Evolutionary conservation across 2,329 filamentous ascomycete species (phyloP), one percentile per base, ranked within the genome.

Genomic region (Leptoxyphium fumago): DNA sequence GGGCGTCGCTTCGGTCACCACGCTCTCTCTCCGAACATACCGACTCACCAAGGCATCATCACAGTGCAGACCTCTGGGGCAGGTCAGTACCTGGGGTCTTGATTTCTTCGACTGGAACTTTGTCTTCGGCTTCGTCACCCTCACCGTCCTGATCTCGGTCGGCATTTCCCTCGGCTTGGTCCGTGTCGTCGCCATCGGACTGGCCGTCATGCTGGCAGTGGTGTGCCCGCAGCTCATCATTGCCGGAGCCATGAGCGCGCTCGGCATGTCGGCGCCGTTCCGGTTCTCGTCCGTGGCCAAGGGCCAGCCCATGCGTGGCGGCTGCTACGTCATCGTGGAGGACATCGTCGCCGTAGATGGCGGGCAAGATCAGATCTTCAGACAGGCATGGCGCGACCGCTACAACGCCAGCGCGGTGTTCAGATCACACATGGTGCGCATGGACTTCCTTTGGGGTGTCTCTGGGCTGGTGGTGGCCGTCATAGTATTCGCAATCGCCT

Each of bases 81-180:
- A 13, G 7, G 8, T 11, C 15, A 39, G 9, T 8, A n/a, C 32
- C 5, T 38, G 40, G 43, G 43, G 28, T 14, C 6, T 43, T 13
- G 46, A 48, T 42, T 48, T 41, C 44, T 48, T 48, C 42, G 28
- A 43, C 4, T 48, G 45, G 38, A 48, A 46, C 26, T 46, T 46
- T 18, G 6, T 48, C 13, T 26, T 46, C 26, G 41, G 39, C 13
- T 48, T 48, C 15, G 6, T 40, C 14, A 32, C 39, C 5, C 13
- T 48, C 2, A 48, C 46, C 11, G 29, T 41, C 5, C 8, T 48
- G 10, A 46, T 48, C 15, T 32, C 39, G 9, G 28, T 38, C n/a
- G 46, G 44, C 1, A 48, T 40, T 9, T n/a, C 32, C 10, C 14
- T 18, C 29, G 29, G 42, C 34, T n/a, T 28, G 11, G 11, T 38